Conservation (phyloP, 495 filamentous ascomycete genomes). For the Penicillium tannophilum region DNA sequence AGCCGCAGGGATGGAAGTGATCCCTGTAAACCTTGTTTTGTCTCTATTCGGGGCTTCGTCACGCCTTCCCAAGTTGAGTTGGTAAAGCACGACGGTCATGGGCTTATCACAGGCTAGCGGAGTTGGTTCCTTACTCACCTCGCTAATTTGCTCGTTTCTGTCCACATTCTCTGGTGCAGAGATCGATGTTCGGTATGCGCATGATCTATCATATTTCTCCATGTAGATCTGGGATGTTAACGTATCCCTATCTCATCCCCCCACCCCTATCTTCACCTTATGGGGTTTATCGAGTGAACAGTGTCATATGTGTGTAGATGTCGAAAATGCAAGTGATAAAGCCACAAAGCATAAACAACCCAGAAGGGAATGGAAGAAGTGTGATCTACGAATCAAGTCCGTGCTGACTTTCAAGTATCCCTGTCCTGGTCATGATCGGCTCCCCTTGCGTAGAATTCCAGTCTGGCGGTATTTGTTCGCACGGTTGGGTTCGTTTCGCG, state of each 20-base stretch:
- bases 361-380: neutral
- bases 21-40: neutral
- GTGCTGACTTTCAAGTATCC: slow-evolving; percentile 8
- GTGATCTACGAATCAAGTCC: neutral
- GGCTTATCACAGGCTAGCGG: too few relatives aligned
- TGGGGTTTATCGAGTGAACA: neutral
- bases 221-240: neutral
- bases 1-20: neutral
- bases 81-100: too few relatives aligned
- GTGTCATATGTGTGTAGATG: slow-evolving; percentile 1
- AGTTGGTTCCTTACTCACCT: neutral
- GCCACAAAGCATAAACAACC: slow-evolving; percentile 3
- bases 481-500: slow-evolving; percentile 11
- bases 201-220: neutral
- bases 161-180: neutral
- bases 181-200: neutral
- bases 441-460: slow-evolving; percentile 24
- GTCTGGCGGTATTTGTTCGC: slow-evolving; percentile 13
- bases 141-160: too few relatives aligned
- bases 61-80: neutral
- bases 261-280: neutral
- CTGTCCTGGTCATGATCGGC: slow-evolving; percentile 19
- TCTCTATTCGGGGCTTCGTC: neutral
- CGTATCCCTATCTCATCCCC: neutral
- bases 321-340: slow-evolving; percentile 2